Evolutionary conservation across 805 yeast species (phyloP).

Genomic region (Millerozyma miso): DNA sequence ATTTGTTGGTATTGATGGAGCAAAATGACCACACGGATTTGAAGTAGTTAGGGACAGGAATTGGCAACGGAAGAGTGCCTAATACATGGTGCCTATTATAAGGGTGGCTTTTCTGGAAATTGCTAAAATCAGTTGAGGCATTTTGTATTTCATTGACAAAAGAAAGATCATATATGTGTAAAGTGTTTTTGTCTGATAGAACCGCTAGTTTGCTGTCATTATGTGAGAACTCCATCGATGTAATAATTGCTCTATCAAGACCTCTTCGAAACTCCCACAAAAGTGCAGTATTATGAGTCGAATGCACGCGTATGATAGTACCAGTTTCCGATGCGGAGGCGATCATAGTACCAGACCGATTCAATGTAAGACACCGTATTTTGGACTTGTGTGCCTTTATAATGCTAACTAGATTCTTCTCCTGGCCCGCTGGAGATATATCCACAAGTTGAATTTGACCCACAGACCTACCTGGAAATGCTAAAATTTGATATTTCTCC

Average conservation of each 20-base stretch:
- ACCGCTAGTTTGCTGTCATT: constrained; percentile 75
- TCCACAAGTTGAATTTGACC: constrained; percentile 84
- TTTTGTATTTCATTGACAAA: neutral
- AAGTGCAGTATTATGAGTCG: constrained; percentile 62
- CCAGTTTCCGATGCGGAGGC: constrained; percentile 85
- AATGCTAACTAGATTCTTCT: constrained; percentile 59
- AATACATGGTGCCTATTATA: constrained; percentile 62
- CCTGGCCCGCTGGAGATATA: constrained; percentile 61
- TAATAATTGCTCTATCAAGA: constrained; percentile 74
- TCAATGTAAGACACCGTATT: constrained; percentile 60
- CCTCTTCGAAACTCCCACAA: constrained; percentile 89
- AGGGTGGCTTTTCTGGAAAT: constrained; percentile 12
- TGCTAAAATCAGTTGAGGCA: constrained; percentile 7
- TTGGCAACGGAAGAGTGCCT: constrained; percentile 55
- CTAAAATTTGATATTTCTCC: constrained; percentile 48
- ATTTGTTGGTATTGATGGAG: constrained; percentile 53
- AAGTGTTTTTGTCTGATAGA: constrained; percentile 81
- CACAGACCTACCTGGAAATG: constrained; percentile 68
- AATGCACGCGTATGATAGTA: constrained; percentile 71
- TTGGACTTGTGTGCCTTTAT: constrained; percentile 73
- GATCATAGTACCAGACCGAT: constrained; percentile 58
- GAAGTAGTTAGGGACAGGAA: constrained; percentile 63
- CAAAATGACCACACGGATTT: constrained; percentile 87
- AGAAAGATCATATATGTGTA: constrained; percentile 71
- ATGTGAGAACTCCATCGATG: constrained; percentile 80